phyloP scores from a whole-genome alignment of 164 flowering plant species.

The Paratinospora sagittata region DNA sequence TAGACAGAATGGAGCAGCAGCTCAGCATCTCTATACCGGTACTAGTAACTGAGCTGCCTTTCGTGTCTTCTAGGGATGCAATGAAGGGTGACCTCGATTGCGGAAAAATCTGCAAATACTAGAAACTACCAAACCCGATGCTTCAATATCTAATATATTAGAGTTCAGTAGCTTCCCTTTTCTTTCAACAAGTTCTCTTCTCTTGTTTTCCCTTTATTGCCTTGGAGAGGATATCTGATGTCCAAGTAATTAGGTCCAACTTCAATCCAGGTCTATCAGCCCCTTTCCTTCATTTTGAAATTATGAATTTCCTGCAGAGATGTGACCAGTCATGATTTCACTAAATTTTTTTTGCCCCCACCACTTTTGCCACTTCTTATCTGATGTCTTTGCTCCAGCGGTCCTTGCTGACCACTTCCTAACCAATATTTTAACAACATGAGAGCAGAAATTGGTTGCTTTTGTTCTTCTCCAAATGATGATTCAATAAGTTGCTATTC shows the following conservation, averaged over 20 bases:
- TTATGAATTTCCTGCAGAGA: neutral
- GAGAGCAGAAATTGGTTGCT: neutral
- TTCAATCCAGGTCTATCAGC: neutral
- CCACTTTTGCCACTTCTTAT: neutral
- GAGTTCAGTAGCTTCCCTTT: neutral
- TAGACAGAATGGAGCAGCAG: too few species aligned
- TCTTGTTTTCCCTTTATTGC: neutral
- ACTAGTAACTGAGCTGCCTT: too few species aligned
- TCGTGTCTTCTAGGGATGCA: too few species aligned
- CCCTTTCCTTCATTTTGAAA: neutral
- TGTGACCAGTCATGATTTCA: neutral
- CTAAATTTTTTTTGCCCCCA: neutral
- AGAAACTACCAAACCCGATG: too few species aligned
- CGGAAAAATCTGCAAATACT: too few species aligned
- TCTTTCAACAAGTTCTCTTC: neutral
- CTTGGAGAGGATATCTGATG: neutral
- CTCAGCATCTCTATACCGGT: too few species aligned
- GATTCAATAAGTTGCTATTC: neutral
- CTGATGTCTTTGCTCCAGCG: neutral
- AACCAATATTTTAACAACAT: neutral
- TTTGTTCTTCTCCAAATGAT: neutral
- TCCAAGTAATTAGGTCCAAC: neutral
- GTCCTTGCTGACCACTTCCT: neutral
- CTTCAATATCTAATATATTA: too few species aligned
- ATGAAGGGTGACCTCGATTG: too few species aligned